A percentile compares a stretch with the other conserved stretches of the same genome.
phyloP scores from a whole-genome alignment of 2,329 filamentous ascomycete genomes.

The Ophiostoma himal-ulmi region DNA sequence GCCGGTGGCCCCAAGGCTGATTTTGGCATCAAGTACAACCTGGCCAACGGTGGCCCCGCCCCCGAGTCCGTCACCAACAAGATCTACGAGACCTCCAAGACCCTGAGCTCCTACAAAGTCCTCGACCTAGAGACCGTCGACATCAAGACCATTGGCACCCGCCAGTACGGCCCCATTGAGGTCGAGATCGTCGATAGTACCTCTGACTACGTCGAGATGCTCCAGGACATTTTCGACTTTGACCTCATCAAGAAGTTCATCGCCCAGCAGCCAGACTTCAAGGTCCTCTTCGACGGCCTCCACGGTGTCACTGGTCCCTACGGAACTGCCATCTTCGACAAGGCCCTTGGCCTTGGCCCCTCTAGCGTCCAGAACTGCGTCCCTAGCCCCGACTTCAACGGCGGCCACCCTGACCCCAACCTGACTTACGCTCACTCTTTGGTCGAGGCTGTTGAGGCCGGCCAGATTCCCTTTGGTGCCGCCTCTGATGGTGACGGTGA shows the following conservation, averaged over 20 bases:
- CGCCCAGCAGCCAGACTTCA: conserved; percentile 79
- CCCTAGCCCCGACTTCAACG: conserved; percentile 90
- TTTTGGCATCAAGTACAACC: conserved; percentile 99
- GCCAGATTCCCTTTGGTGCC: conserved; percentile 88
- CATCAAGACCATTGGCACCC: conserved; percentile 72
- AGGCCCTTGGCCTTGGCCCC: conserved; percentile 76
- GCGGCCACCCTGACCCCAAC: conserved; percentile 96
- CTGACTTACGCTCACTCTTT: conserved; percentile 93
- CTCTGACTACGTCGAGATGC: conserved; percentile 84
- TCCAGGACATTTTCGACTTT: conserved; percentile 99
- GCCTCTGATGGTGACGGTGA: conserved; percentile 96
- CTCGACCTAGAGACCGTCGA: conserved; percentile 81
- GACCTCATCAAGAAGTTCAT: conserved; percentile 93
- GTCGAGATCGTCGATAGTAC: conserved; percentile 94
- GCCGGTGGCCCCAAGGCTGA: conserved; percentile 90
- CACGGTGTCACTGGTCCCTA: conserved; percentile 94
- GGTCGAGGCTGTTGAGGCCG: conserved; percentile 87
- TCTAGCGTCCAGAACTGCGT: conserved; percentile 79
- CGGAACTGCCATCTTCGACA: conserved; percentile 88
- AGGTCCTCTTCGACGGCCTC: conserved; percentile 91
- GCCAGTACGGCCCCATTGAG: conserved; percentile 79
- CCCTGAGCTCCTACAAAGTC: conserved; percentile 85
- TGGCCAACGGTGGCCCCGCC: conserved; percentile 90
- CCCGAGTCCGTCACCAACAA: conserved; percentile 97
- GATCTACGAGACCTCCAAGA: conserved; percentile 90